Percentiles rank a stretch among this genome's conserved stretches.
phyloP scores from a whole-genome alignment of 2,329 filamentous ascomycete genomes.

The Neopestalotiopsis sp. region DNA sequence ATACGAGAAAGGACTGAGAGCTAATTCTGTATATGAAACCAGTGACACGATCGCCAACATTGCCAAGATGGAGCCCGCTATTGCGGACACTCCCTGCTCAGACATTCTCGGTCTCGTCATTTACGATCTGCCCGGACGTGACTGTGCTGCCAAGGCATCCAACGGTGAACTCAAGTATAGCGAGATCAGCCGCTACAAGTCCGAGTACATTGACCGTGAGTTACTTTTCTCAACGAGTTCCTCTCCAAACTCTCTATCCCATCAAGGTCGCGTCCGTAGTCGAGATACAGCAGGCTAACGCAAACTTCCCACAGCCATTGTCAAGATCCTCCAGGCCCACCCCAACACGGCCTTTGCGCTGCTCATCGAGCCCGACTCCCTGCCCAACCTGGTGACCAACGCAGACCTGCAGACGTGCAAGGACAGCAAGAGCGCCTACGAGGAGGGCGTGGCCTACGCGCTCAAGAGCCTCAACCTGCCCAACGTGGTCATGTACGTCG shows the following conservation, averaged over 20 bases:
- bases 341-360: conserved; percentile 52
- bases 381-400: conserved; percentile 66
- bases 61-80: conserved; percentile 52
- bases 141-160: conserved; percentile 64
- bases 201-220: conserved; percentile 54
- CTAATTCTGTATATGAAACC: not conserved
- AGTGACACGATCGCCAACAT: conserved; percentile 57
- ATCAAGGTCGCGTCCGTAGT: no score
- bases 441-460: conserved; percentile 55
- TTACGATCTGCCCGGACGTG: conserved; percentile 65
- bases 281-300: not conserved
- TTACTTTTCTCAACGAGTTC: not conserved
- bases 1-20: conserved; percentile 31
- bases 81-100: conserved; percentile 50
- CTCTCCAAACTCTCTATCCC: not conserved
- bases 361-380: conserved; percentile 61
- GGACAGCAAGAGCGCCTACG: conserved; percentile 53
- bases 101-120: conserved; percentile 56
- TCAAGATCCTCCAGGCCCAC: conserved; percentile 49
- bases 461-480: conserved; percentile 56
- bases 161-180: conserved; percentile 62
- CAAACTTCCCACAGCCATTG: conserved; percentile 39
- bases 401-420: conserved; percentile 55
- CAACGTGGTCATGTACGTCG: conserved; percentile 65
- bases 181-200: conserved; percentile 59